Evolutionary conservation across 345 rosid genomes (phyloP).

Genomic region (Brassica napus): DNA sequence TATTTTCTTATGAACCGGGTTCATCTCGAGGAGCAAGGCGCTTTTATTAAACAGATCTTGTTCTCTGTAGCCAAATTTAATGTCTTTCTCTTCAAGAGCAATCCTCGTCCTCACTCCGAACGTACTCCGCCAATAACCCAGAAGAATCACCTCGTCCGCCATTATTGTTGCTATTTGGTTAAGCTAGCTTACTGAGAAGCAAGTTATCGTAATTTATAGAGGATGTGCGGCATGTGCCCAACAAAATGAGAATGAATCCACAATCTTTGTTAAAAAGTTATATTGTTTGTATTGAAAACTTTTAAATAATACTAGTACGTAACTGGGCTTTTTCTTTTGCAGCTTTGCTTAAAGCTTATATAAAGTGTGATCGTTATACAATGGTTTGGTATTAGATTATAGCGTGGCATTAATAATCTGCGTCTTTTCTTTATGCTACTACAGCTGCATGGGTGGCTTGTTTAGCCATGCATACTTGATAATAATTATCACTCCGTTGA

Average conservation of each 20-base stretch:
- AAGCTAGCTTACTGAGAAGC: too few relatives aligned
- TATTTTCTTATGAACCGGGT: conserved; percentile 37
- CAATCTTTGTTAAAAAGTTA: too few relatives aligned
- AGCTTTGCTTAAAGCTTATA: too few relatives aligned
- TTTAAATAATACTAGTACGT: too few relatives aligned
- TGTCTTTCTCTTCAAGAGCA: conserved; percentile 9
- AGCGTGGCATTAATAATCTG: background rate
- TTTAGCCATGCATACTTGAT: background rate
- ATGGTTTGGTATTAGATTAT: too few relatives aligned
- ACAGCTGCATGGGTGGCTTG: background rate
- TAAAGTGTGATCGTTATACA: too few relatives aligned
- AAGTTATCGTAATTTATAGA: too few relatives aligned
- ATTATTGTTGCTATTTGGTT: background rate
- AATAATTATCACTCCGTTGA: too few relatives aligned
- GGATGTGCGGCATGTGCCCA: too few relatives aligned
- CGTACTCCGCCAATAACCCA: conserved; percentile 35
- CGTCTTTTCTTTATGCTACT: background rate
- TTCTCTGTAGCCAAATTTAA: background rate
- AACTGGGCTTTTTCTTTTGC: too few relatives aligned
- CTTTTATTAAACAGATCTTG: background rate
- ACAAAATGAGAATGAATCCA: too few relatives aligned
- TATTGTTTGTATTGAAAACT: too few relatives aligned
- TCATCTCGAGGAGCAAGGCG: conserved; percentile 23
- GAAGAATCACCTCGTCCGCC: conserved; percentile 31
- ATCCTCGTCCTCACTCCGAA: conserved; percentile 30